These are phyloP conservation scores for Aspergillus ibericus DNA, from an alignment of 2,329 filamentous ascomycete genomes.

Conservation along the genomic window DNA sequence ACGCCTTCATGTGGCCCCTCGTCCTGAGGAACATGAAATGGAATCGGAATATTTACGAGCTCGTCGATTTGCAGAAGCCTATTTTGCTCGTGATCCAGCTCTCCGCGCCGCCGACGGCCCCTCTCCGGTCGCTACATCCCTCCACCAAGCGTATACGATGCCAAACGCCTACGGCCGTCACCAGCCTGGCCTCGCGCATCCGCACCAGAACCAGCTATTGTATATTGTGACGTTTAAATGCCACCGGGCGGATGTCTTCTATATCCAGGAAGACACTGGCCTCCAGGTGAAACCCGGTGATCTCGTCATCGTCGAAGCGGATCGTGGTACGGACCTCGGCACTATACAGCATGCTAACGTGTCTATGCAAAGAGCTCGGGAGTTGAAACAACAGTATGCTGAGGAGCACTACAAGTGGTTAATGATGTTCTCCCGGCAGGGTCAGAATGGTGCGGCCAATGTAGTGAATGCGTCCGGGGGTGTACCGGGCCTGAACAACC, in stretches of 20 bases:
- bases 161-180: slow-evolving; percentile 40
- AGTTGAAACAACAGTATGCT: slow-evolving; percentile 84
- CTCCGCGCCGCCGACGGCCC: slow-evolving; percentile 36
- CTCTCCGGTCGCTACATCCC: slow-evolving; percentile 36
- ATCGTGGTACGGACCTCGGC: slow-evolving; percentile 91
- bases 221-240: slow-evolving; percentile 97
- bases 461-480: slow-evolving; percentile 52
- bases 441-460: slow-evolving; percentile 45
- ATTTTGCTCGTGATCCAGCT: slow-evolving; percentile 43
- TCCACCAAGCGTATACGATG: slow-evolving; percentile 43
- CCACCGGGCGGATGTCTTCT: slow-evolving; percentile 91
- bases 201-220: slow-evolving; percentile 44
- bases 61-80: slow-evolving; percentile 44
- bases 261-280: slow-evolving; percentile 92
- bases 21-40: slow-evolving; percentile 31
- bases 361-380: slow-evolving; percentile 82
- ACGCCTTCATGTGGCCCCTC: slow-evolving; percentile 35
- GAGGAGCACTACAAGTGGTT: slow-evolving; percentile 98
- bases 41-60: slow-evolving; percentile 42
- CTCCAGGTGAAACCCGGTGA: slow-evolving; percentile 88
- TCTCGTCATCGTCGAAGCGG: slow-evolving; percentile 94
- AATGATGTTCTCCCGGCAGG: slow-evolving; percentile 95
- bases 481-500: slow-evolving; percentile 63
- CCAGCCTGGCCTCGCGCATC: slow-evolving; percentile 36
- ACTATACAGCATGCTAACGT: slow-evolving; percentile 88